A percentile compares a stretch with the other conserved stretches of the same genome.
phyloP scores from a whole-genome alignment of 768 basidiomycete genomes.

The Chalciporus piperatus region DNA sequence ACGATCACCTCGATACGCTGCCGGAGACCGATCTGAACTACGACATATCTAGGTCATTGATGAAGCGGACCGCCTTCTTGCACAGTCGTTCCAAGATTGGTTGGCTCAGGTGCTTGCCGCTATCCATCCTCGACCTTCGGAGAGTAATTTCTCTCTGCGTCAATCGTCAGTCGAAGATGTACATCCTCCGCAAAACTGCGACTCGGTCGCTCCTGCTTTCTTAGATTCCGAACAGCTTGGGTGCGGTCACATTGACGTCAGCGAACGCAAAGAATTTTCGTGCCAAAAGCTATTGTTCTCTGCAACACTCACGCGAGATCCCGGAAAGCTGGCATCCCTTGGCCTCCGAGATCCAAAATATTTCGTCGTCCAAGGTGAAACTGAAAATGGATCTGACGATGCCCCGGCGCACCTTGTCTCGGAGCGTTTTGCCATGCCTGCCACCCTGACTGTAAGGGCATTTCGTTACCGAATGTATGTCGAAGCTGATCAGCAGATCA shows the following conservation, averaged over 20 bases:
- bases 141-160: background rate
- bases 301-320: conserved; percentile 92
- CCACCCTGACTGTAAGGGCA: conserved; percentile 61
- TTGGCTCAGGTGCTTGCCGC: conserved; percentile 79
- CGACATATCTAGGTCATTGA: conserved; percentile 72
- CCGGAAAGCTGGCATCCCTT: conserved; percentile 85
- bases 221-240: conserved; percentile 24
- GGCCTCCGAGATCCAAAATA: conserved; percentile 80
- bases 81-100: conserved; percentile 97
- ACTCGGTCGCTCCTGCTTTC: conserved; percentile 65
- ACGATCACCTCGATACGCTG: conserved; percentile 25
- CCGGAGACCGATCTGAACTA: background rate
- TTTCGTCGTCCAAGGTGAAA: conserved; percentile 70
- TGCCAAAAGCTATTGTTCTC: conserved; percentile 97
- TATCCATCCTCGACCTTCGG: conserved; percentile 43
- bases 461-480: background rate
- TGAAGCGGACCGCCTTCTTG: conserved; percentile 94
- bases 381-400: conserved; percentile 32
- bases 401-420: conserved; percentile 54
- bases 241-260: conserved; percentile 45
- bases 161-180: conserved; percentile 6
- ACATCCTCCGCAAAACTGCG: conserved; percentile 1
- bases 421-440: conserved; percentile 82
- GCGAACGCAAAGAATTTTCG: conserved; percentile 57
- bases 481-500: conserved; percentile 28